phyloP scores from a whole-genome alignment of 352 stramenopile genomes.

The Globisporangium uncinulatum region DNA sequence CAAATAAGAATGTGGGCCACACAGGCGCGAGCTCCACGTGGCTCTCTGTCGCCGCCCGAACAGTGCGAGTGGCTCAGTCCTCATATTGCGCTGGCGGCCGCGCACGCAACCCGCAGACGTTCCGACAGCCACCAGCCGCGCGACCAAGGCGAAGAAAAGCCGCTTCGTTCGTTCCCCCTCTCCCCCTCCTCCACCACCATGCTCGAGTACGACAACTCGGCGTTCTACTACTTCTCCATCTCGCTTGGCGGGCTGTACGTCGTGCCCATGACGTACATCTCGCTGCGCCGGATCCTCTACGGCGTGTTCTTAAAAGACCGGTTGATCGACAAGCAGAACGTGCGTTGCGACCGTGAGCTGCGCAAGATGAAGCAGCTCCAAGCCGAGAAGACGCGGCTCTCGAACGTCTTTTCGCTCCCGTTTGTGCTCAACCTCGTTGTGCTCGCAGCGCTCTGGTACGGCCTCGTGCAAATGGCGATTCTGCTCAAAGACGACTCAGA shows the following conservation, averaged over 20 bases:
- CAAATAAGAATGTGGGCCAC: too few relatives aligned
- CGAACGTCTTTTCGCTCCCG: slow-evolving; percentile 73
- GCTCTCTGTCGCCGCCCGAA: neutral
- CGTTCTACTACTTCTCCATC: slow-evolving; percentile 99
- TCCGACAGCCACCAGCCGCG: neutral
- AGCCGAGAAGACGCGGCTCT: slow-evolving; percentile 78
- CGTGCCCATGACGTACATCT: slow-evolving; percentile 92
- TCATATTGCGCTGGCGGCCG: slow-evolving; percentile 6
- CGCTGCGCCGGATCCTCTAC: slow-evolving; percentile 80
- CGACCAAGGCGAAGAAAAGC: neutral
- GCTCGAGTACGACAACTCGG: slow-evolving; percentile 99
- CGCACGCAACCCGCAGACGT: too few relatives aligned
- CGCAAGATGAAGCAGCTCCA: slow-evolving; percentile 84
- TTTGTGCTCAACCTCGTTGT: slow-evolving; percentile 79
- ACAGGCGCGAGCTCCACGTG: slow-evolving; percentile 5
- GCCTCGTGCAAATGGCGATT: slow-evolving; percentile 86
- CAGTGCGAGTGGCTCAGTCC: slow-evolving; percentile 1
- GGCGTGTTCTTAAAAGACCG: slow-evolving; percentile 87
- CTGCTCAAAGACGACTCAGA: slow-evolving; percentile 94
- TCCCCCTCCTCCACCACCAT: slow-evolving; percentile 40
- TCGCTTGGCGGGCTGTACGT: slow-evolving; percentile 96
- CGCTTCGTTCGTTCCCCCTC: too few relatives aligned
- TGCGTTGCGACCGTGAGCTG: slow-evolving; percentile 81
- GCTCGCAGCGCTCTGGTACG: slow-evolving; percentile 70
- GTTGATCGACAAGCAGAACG: slow-evolving; percentile 76